phyloP scores from a whole-genome alignment of 352 stramenopile genomes.

The Peronospora tabacina region DNA sequence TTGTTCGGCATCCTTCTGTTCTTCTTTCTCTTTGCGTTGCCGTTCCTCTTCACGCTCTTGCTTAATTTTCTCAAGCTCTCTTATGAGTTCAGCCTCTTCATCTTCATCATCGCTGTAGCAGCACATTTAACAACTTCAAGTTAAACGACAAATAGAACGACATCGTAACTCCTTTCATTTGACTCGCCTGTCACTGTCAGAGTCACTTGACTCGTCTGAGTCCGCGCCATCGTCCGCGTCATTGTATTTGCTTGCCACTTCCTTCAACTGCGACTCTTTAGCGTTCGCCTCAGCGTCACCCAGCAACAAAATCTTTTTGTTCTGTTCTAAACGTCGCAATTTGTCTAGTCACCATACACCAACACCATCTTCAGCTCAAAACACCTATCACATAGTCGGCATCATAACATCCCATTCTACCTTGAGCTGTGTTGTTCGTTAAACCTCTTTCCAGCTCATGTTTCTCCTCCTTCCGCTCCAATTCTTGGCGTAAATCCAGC shows the following conservation, averaged over 20 bases:
- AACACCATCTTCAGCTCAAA: not conserved
- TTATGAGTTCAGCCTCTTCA: constrained; percentile 95
- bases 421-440: constrained; percentile 71
- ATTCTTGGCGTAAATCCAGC: constrained; percentile 63
- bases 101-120: constrained; percentile 85
- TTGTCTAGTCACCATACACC: constrained; percentile 40
- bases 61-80: constrained; percentile 97
- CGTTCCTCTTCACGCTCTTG: constrained; percentile 92
- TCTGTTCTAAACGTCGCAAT: constrained; percentile 60
- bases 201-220: constrained; percentile 57
- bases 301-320: constrained; percentile 75
- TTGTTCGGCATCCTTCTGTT: constrained; percentile 70
- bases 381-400: not conserved
- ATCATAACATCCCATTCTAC: constrained; percentile 11
- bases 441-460: constrained; percentile 73
- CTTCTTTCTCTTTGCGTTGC: constrained; percentile 84
- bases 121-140: constrained; percentile 1
- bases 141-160: not conserved
- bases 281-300: constrained; percentile 68
- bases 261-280: constrained; percentile 79
- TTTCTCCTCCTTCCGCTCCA: constrained; percentile 64
- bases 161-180: not conserved
- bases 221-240: constrained; percentile 83
- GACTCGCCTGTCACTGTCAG: constrained; percentile 61
- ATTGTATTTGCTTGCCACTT: constrained; percentile 86